These are phyloP conservation scores for Singerocomus inundabilis DNA, from an alignment of 1,284 basidiomycete species.

Conservation along the genomic window DNA sequence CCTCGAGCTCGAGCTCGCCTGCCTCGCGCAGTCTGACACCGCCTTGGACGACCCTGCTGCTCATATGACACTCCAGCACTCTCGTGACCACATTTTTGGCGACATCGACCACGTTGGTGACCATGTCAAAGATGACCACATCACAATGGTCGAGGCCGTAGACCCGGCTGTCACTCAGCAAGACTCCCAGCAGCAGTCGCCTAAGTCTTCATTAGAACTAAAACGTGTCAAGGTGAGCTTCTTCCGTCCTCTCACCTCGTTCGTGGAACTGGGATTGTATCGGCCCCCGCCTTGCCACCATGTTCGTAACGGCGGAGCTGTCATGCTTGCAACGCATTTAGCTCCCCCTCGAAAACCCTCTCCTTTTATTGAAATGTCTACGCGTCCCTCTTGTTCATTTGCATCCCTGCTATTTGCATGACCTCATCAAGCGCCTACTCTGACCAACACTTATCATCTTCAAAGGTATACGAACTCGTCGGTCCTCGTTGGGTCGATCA, in stretches of 20 bases:
- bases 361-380: slow-evolving; percentile 19
- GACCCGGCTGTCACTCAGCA: slow-evolving; percentile 37
- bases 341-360: slow-evolving; percentile 7
- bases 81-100: slow-evolving; percentile 35
- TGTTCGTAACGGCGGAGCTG: slow-evolving; percentile 16
- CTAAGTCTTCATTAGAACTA: slow-evolving; percentile 37
- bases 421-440: slow-evolving; percentile 32
- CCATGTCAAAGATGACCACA: slow-evolving; percentile 34
- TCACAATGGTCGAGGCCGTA: slow-evolving; percentile 36
- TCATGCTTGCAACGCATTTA: slow-evolving; percentile 29
- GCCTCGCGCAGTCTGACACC: slow-evolving; percentile 30
- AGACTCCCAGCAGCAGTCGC: slow-evolving; percentile 36
- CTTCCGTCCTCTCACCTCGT: slow-evolving; percentile 22
- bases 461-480: slow-evolving; percentile 88
- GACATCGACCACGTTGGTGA: slow-evolving; percentile 38
- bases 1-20: slow-evolving; percentile 31
- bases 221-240: slow-evolving; percentile 43
- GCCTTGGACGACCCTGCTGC: slow-evolving; percentile 25
- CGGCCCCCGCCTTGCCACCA: slow-evolving; percentile 17
- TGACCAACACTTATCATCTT: slow-evolving; percentile 31
- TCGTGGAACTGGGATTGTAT: slow-evolving; percentile 15
- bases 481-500: slow-evolving; percentile 89
- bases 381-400: slow-evolving; percentile 22
- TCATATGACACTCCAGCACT: slow-evolving; percentile 32
- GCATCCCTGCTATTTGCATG: slow-evolving; percentile 28